Percentiles rank a stretch among this genome's conserved stretches.
Evolutionary conservation across 2,329 filamentous ascomycete species (phyloP).

Genomic region (Aureobasidium zeae): DNA sequence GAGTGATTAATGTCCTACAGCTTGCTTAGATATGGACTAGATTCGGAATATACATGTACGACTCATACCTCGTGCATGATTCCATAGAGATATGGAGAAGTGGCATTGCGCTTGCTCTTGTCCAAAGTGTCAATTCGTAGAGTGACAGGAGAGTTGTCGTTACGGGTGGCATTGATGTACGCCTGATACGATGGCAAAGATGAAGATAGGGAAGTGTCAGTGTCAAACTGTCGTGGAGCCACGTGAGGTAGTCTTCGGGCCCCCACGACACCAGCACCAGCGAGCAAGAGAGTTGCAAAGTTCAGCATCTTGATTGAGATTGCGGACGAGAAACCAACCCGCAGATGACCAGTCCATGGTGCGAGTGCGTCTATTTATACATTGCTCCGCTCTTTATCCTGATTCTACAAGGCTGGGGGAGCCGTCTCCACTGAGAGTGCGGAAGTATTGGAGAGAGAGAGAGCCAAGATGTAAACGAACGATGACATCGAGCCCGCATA

Average conservation of each 20-base stretch:
- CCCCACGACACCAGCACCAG: slow-evolving; percentile 1
- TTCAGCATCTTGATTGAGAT: slow-evolving; percentile 10
- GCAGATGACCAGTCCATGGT: neutral
- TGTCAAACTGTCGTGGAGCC: slow-evolving; percentile 5
- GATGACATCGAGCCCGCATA: slow-evolving; percentile 9
- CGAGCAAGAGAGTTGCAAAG: slow-evolving; percentile 9
- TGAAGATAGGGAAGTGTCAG: slow-evolving; percentile 1
- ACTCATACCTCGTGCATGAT: slow-evolving; percentile 17
- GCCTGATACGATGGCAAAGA: slow-evolving; percentile 16
- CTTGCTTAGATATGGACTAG: no score
- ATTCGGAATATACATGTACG: no score
- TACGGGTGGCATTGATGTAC: slow-evolving; percentile 18
- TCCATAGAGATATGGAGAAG: slow-evolving; percentile 18
- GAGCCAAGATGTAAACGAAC: slow-evolving; percentile 12
- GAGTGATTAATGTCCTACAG: slow-evolving; percentile 44
- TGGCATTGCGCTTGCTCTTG: slow-evolving; percentile 16
- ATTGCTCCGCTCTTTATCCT: slow-evolving; percentile 1
- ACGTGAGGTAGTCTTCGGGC: slow-evolving; percentile 15
- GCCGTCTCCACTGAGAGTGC: neutral
- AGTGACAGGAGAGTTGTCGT: slow-evolving; percentile 17
- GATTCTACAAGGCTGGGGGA: neutral
- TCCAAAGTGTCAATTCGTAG: slow-evolving; percentile 16
- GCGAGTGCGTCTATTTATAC: slow-evolving; percentile 1
- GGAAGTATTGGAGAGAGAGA: no score
- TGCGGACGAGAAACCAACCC: slow-evolving; percentile 1